phyloP scores from a whole-genome alignment of 2,329 filamentous ascomycete species.

The Penicillium freii region DNA sequence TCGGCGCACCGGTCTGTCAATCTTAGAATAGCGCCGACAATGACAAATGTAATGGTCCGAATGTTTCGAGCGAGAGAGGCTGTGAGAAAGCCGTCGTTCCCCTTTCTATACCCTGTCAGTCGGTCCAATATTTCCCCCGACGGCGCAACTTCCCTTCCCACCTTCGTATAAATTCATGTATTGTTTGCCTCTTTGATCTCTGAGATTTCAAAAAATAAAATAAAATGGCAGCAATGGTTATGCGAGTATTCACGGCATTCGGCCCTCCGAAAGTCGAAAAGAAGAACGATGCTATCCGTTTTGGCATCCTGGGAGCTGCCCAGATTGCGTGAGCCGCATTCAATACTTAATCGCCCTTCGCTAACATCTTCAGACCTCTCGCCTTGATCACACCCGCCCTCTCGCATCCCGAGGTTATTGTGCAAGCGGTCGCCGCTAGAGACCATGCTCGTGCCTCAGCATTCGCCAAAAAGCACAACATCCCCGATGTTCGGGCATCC shows the following conservation, averaged over 20 bases:
- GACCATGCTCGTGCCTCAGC: neutral
- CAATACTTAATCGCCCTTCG: neutral
- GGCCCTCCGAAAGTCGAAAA: neutral
- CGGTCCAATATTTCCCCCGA: neutral
- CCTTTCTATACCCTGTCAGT: neutral
- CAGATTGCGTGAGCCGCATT: neutral
- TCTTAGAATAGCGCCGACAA: neutral
- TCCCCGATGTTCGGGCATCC: neutral
- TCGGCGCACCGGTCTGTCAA: neutral
- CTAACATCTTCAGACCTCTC: neutral
- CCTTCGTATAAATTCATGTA: neutral
- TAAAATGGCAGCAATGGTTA: neutral
- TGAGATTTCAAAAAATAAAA: neutral
- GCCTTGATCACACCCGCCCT: neutral
- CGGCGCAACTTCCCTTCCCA: neutral
- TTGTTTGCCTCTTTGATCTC: neutral
- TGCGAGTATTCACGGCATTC: neutral
- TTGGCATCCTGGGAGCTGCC: neutral
- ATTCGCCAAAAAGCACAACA: neutral
- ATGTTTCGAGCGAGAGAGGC: neutral
- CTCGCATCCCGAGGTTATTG: neutral
- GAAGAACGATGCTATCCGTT: neutral
- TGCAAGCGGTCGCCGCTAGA: neutral
- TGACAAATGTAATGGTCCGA: neutral
- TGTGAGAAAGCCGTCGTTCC: neutral